Base-by-base conservation (phyloP, 345 rosid species). In the Rhodamnia argentea region DNA sequence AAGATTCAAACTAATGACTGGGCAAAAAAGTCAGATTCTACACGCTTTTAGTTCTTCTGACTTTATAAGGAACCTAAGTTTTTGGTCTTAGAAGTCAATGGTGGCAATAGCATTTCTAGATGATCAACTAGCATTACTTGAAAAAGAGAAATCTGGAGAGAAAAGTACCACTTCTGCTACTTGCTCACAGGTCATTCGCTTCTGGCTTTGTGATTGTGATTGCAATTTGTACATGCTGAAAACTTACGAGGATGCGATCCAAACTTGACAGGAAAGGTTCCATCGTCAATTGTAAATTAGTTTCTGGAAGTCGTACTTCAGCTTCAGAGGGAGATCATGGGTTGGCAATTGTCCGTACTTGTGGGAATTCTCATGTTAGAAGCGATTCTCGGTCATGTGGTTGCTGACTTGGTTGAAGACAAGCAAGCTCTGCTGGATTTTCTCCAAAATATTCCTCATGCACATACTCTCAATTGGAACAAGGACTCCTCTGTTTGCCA, bases 401-500 rank as follows among this genome's bases (percentile, higher is more conserved):
- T 85, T 9, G 95, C 93, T 82, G 93, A 90, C 74, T 93, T 91
- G 76, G 92, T 91, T 52, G 93, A 90, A 89, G 98, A 95, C 85
- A 94, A 92, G 88, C 92, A 88, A 84, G 93, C 97, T 53, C 92
- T 96, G 84, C 93, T 97, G 8, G 98, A 94, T 51, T 97, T 96
- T 83, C 74, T 92, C 18, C 83, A 75, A 57, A 88, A 87, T 26
- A 89, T 94, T 87, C 91, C 85, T 82, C 95, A 94, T 86, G 89
- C 99, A 22, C 92, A 88, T 47, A 58, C 88, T 59, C 90, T 94
- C 14, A 95, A 95, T 57, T 97, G 98, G 99, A 90, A 89, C 18
- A 88, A 90, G 64, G 84, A 78, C 88, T 89, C 88, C 56, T 82
- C 94, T 4, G 88, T 94, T 23, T 97, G 99, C 90, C 86, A 85